A percentile compares a stretch with the other conserved stretches of the same genome.
Evolutionary conservation across 306 rosid genomes (phyloP).

Genomic region (Quercus parvula): DNA sequence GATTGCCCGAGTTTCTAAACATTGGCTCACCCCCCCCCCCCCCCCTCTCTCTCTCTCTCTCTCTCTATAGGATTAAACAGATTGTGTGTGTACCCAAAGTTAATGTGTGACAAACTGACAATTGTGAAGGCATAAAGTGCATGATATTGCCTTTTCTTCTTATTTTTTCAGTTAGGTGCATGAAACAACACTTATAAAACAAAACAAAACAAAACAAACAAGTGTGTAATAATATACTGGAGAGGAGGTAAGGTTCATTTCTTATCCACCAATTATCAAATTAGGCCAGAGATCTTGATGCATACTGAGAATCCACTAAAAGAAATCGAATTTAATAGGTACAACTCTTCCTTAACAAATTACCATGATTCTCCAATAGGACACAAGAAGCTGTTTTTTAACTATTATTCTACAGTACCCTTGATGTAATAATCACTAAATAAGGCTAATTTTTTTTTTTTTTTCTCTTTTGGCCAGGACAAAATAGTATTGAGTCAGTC

Average conservation of each 20-base stretch:
- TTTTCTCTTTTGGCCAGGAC: too few relatives aligned
- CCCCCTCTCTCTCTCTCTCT: too few relatives aligned
- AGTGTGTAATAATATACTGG: not conserved
- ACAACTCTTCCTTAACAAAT: not conserved
- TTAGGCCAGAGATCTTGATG: not conserved
- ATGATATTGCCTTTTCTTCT: not conserved
- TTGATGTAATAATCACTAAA: not conserved
- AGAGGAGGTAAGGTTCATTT: not conserved
- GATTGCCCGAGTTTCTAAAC: not conserved
- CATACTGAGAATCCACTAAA: not conserved
- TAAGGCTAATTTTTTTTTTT: not conserved
- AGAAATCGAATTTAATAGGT: not conserved
- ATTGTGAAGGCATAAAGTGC: not conserved
- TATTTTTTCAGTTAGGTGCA: not conserved
- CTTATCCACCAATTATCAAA: not conserved
- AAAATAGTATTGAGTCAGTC: not conserved
- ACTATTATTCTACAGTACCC: not conserved
- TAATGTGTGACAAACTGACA: not conserved
- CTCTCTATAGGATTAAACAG: too few relatives aligned
- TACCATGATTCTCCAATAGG: not conserved
- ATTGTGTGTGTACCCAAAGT: too few relatives aligned
- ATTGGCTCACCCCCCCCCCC: too few relatives aligned
- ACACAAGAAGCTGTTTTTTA: not conserved
- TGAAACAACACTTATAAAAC: not conserved
- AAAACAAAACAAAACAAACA: not conserved